phyloP scores from a whole-genome alignment of 371 early-diverging fungal species.

The Synchytrium microbalum region DNA sequence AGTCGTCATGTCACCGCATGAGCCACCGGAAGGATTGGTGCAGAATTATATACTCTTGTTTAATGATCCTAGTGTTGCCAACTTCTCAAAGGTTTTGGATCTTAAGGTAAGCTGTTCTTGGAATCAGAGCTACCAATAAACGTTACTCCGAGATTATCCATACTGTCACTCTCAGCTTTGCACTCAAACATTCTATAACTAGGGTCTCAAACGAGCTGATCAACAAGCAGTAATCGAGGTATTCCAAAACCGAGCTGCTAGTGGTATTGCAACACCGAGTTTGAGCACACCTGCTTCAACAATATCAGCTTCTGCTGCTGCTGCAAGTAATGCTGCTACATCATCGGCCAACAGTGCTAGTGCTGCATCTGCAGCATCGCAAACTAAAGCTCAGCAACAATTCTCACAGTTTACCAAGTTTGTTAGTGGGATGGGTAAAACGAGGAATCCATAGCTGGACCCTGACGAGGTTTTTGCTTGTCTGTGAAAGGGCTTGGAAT shows the following conservation, averaged over 20 bases:
- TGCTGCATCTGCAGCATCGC: background rate
- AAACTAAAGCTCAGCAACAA: background rate
- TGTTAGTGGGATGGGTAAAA: background rate
- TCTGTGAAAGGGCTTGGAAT: too few species aligned
- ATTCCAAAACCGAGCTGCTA: constrained; percentile 36
- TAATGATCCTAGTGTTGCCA: constrained; percentile 53
- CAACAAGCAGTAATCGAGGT: constrained; percentile 46
- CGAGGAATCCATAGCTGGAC: background rate
- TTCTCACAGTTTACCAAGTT: background rate
- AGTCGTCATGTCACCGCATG: constrained; percentile 75
- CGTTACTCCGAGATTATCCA: background rate
- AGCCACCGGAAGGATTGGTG: constrained; percentile 75
- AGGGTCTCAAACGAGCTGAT: constrained; percentile 50
- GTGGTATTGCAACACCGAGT: background rate
- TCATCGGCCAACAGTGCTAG: background rate
- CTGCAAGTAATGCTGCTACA: background rate
- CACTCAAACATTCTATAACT: background rate
- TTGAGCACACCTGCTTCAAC: background rate
- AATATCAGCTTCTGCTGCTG: background rate
- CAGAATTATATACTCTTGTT: constrained; percentile 81
- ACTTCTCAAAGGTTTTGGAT: constrained; percentile 69
- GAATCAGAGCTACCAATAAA: background rate
- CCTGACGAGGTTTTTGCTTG: too few species aligned
- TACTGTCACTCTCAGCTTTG: background rate
- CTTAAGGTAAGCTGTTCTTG: constrained; percentile 57